Percentiles rank a stretch among this genome's conserved stretches.
phyloP scores from a whole-genome alignment of 805 yeast species.

The Clavispora santaluciae region DNA sequence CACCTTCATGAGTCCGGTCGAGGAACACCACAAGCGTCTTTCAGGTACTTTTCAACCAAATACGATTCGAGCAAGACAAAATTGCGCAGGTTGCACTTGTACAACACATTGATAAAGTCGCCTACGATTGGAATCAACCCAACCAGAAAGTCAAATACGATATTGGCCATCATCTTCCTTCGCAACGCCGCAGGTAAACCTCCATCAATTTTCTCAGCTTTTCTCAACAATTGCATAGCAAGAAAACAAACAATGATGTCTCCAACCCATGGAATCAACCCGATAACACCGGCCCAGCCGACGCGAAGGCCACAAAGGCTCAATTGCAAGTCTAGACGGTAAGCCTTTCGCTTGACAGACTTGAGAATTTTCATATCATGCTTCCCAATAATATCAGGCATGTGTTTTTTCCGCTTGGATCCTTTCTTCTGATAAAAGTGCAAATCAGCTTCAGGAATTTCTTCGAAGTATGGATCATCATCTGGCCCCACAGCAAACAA shows the following conservation, averaged over 20 bases:
- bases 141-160: slow-evolving; percentile 35
- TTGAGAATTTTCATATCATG: slow-evolving; percentile 31
- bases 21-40: not conserved
- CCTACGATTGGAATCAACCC: slow-evolving; percentile 30
- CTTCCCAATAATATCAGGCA: slow-evolving; percentile 31
- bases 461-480: slow-evolving; percentile 38
- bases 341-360: slow-evolving; percentile 34
- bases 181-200: slow-evolving; percentile 30
- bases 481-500: slow-evolving; percentile 25
- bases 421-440: slow-evolving; percentile 40
- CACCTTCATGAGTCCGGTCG: not conserved
- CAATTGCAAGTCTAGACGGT: slow-evolving; percentile 36
- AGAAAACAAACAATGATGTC: slow-evolving; percentile 27
- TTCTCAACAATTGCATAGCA: slow-evolving; percentile 26
- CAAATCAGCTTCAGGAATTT: slow-evolving; percentile 35
- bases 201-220: slow-evolving; percentile 33
- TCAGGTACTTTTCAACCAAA: slow-evolving; percentile 29
- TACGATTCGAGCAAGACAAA: slow-evolving; percentile 29
- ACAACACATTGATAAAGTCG: slow-evolving; percentile 18
- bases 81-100: slow-evolving; percentile 23
- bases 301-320: slow-evolving; percentile 35
- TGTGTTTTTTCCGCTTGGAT: slow-evolving; percentile 33
- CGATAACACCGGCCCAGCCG: slow-evolving; percentile 42
- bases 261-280: slow-evolving; percentile 40
- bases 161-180: slow-evolving; percentile 35